phyloP scores from a whole-genome alignment of 176 grass and related monocot species.

The Musa schizocarpa region DNA sequence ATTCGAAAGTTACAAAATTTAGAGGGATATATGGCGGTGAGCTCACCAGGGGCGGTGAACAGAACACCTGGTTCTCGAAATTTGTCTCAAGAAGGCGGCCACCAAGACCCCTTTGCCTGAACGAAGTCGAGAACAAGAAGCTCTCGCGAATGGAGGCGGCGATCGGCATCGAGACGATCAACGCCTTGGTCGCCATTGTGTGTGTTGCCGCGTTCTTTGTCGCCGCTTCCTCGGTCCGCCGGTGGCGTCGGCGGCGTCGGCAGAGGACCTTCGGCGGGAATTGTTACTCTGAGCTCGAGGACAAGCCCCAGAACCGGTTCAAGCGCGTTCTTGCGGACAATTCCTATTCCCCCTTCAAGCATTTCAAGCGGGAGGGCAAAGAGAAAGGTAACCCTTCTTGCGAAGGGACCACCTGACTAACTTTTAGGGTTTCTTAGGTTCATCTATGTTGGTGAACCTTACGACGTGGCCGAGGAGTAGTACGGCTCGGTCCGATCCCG shows the following conservation, averaged over 20 bases:
- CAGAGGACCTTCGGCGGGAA: slow-evolving; percentile 7
- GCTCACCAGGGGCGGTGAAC: too few species aligned
- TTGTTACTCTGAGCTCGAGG: slow-evolving; percentile 42
- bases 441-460: background rate
- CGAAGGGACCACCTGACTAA: slow-evolving; percentile 2
- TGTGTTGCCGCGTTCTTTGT: slow-evolving; percentile 19
- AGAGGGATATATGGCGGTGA: too few species aligned
- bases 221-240: slow-evolving; percentile 30
- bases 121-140: background rate
- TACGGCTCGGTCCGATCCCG: too few species aligned
- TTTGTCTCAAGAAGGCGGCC: too few species aligned
- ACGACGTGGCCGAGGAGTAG: too few species aligned
- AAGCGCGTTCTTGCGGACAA: slow-evolving; percentile 70
- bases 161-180: slow-evolving; percentile 27
- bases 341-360: slow-evolving; percentile 71
- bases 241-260: slow-evolving; percentile 8
- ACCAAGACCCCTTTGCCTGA: too few species aligned
- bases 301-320: slow-evolving; percentile 74
- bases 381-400: slow-evolving; percentile 18
- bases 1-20: background rate
- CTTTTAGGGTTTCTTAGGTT: background rate
- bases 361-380: slow-evolving; percentile 38
- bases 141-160: slow-evolving; percentile 17
- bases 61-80: too few species aligned
- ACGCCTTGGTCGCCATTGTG: slow-evolving; percentile 17